phyloP scores from a whole-genome alignment of 139 green algal species.

The Tetraselmis chui region DNA sequence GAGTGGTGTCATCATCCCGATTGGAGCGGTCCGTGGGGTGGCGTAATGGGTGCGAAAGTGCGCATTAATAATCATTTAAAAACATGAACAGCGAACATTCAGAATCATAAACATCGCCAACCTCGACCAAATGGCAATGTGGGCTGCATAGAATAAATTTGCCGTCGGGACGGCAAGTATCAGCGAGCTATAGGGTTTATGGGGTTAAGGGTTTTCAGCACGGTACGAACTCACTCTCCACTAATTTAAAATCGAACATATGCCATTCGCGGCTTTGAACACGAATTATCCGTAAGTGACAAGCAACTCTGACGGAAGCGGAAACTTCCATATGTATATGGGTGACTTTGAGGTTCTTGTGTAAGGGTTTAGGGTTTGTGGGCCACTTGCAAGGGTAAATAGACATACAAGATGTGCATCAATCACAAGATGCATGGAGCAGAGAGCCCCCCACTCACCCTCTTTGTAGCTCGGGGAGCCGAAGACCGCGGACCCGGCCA shows the following conservation, averaged over 20 bases:
- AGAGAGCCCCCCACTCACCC: not conserved
- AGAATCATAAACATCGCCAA: too few relatives aligned
- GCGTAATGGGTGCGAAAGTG: too few relatives aligned
- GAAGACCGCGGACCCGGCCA: conserved; percentile 93
- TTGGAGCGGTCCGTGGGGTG: not conserved
- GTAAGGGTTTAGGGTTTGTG: conserved; percentile 42
- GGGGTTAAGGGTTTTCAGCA: too few relatives aligned
- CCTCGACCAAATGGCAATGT: too few relatives aligned
- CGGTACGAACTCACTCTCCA: too few relatives aligned
- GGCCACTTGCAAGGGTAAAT: conserved; percentile 57
- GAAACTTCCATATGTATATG: not conserved
- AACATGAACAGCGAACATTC: too few relatives aligned
- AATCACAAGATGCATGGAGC: not conserved
- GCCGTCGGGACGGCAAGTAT: too few relatives aligned
- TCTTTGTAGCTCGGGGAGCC: conserved; percentile 34
- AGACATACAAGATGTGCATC: not conserved
- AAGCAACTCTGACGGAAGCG: not conserved
- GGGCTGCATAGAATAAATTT: too few relatives aligned
- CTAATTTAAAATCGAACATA: not conserved
- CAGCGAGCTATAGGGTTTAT: too few relatives aligned
- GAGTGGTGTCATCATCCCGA: not conserved
- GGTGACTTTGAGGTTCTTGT: too few relatives aligned
- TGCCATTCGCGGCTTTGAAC: not conserved
- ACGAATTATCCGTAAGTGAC: not conserved
- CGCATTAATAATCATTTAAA: too few relatives aligned